Conservation (phyloP, 225 moss, liverwort and hornwort genomes). For the Physcomitrellopsis africana region DNA sequence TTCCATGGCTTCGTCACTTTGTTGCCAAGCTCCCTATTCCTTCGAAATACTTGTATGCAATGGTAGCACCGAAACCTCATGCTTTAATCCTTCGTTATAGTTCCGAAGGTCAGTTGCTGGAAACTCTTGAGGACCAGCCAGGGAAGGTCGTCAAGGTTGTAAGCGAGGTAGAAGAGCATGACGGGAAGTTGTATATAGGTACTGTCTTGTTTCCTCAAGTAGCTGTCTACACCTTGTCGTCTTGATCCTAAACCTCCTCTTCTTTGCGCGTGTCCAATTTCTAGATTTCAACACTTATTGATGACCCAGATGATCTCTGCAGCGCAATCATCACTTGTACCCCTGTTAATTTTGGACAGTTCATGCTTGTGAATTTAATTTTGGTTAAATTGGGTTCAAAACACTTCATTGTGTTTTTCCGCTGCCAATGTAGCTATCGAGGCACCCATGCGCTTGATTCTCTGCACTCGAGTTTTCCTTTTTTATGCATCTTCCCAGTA, state of each 20-base stretch:
- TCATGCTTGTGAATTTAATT: no score
- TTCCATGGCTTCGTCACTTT: conserved; percentile 37
- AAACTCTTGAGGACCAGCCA: conserved; percentile 32
- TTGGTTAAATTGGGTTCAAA: no score
- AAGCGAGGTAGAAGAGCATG: conserved; percentile 35
- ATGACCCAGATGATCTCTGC: background rate
- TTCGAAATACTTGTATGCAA: background rate
- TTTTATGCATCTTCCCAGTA: no score
- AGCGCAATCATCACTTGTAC: no score
- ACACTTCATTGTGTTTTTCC: no score
- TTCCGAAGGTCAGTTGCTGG: conserved; percentile 27
- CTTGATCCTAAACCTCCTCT: background rate
- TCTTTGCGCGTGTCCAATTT: background rate
- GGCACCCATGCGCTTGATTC: no score
- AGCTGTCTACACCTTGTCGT: conserved; percentile 20
- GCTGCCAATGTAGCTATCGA: no score
- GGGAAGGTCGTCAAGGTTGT: conserved; percentile 27
- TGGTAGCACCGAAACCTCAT: conserved; percentile 42
- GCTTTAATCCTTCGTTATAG: conserved; percentile 22
- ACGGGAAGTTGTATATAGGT: conserved; percentile 35
- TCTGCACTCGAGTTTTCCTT: no score
- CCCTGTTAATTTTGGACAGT: no score
- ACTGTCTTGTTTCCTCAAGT: conserved; percentile 27
- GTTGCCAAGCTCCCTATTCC: conserved; percentile 42
- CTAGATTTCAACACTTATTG: background rate